Conservation (phyloP, 2,329 filamentous ascomycete genomes). For the Aureobasidium sp. region DNA sequence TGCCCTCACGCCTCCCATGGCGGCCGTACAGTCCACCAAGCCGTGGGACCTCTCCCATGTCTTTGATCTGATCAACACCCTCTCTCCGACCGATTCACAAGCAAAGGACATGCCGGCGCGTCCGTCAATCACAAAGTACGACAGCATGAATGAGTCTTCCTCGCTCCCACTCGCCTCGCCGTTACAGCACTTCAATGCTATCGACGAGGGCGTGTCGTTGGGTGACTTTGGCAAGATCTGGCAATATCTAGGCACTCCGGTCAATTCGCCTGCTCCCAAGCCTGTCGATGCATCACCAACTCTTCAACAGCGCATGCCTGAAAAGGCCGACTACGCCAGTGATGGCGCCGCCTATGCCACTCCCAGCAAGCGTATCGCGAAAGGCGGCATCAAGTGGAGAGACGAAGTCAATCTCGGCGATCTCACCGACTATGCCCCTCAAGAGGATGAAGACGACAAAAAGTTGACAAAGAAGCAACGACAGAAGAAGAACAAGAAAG, state of each 20-base stretch:
- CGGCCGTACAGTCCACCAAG: conserved; percentile 24
- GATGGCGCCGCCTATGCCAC: conserved; percentile 32
- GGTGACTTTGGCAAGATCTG: conserved; percentile 42
- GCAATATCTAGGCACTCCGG: conserved; percentile 32
- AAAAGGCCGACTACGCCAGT: conserved; percentile 32
- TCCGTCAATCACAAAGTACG: conserved; percentile 5
- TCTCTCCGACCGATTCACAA: conserved; percentile 12
- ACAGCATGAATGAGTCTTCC: conserved; percentile 1
- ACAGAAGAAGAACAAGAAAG: conserved; percentile 28
- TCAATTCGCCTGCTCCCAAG: conserved; percentile 11
- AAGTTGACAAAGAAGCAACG: conserved; percentile 28
- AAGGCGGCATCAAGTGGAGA: conserved; percentile 20
- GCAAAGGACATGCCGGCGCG: background rate
- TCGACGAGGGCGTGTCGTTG: conserved; percentile 21
- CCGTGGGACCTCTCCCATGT: conserved; percentile 41
- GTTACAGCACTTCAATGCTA: background rate
- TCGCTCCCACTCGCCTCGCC: conserved; percentile 6
- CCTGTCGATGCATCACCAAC: conserved; percentile 13
- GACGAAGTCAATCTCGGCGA: conserved; percentile 18
- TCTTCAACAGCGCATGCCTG: conserved; percentile 16
- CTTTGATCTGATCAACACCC: conserved; percentile 32
- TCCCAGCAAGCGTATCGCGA: conserved; percentile 13
- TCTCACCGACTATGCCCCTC: conserved; percentile 15
- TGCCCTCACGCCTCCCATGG: conserved; percentile 18
- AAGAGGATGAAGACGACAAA: conserved; percentile 13